phyloP scores from a whole-genome alignment of 345 rosid genomes.

The Aquilaria malaccensis region DNA sequence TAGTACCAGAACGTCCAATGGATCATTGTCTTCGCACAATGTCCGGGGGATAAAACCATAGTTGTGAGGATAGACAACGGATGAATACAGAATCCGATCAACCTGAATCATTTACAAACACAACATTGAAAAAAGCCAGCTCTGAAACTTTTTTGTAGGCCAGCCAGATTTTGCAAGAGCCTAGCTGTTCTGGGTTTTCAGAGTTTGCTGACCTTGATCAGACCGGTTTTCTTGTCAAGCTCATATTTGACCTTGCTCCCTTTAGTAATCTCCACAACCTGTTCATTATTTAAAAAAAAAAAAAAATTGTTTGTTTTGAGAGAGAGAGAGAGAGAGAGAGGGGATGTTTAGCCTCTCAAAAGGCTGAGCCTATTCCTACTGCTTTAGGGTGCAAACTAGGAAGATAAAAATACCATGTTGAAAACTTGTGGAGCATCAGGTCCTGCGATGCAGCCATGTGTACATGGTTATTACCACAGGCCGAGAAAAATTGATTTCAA shows the following conservation, averaged over 20 bases:
- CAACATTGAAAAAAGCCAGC: background rate
- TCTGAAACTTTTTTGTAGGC: too few relatives aligned
- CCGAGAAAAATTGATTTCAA: too few relatives aligned
- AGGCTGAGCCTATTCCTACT: too few relatives aligned
- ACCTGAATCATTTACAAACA: constrained; percentile 37
- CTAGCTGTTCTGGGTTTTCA: too few relatives aligned
- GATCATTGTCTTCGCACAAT: constrained; percentile 96
- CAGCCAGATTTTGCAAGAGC: too few relatives aligned
- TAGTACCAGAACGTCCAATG: constrained; percentile 81
- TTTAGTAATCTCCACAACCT: constrained; percentile 96
- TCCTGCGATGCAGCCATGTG: too few relatives aligned
- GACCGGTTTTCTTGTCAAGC: constrained; percentile 92
- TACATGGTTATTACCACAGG: too few relatives aligned
- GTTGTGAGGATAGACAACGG: constrained; percentile 97
- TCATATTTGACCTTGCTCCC: constrained; percentile 98
- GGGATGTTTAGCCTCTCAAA: too few relatives aligned
- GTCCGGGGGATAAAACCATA: constrained; percentile 96
- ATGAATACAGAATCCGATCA: constrained; percentile 79
- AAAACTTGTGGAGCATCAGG: constrained; percentile 79
- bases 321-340: too few relatives aligned
- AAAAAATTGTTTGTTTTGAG: too few relatives aligned
- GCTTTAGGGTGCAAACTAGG: too few relatives aligned
- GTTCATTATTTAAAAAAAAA: too few relatives aligned
- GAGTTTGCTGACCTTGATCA: constrained; percentile 53
- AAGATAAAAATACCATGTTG: constrained; percentile 38